These are phyloP conservation scores for Vaccinium corymbosum DNA, from an alignment of 148 eudicot genomes.

Conservation along the genomic window DNA sequence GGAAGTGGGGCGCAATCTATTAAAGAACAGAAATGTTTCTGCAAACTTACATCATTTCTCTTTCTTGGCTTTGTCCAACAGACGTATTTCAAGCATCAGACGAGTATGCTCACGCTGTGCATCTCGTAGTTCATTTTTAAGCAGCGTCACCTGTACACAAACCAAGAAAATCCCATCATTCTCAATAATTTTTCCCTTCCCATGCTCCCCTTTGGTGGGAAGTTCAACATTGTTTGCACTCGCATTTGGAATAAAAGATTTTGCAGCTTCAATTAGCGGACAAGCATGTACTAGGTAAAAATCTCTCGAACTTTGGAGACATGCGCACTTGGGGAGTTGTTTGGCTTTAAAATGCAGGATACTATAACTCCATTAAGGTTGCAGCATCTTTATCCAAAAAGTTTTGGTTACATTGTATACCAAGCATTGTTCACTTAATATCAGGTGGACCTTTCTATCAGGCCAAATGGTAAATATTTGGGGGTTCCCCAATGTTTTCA, in stretches of 20 bases:
- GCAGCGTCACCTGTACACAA: constrained; percentile 23
- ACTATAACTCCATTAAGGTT: not conserved
- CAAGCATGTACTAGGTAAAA: not conserved
- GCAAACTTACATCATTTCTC: constrained; percentile 20
- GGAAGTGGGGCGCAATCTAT: not conserved
- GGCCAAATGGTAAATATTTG: not conserved
- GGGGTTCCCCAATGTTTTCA: not conserved
- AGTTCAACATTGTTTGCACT: not conserved
- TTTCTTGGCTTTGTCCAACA: constrained; percentile 20
- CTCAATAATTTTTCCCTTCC: not conserved
- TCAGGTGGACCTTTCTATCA: not conserved
- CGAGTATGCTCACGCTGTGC: constrained; percentile 20
- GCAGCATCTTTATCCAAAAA: not conserved
- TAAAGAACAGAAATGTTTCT: not conserved
- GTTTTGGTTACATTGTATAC: not conserved
- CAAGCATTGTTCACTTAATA: not conserved
- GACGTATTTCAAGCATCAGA: constrained; percentile 22
- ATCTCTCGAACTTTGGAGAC: not conserved
- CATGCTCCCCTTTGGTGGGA: no score
- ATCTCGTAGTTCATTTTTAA: constrained; percentile 24
- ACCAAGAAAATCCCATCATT: not conserved
- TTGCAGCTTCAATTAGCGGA: not conserved
- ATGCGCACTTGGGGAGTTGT: not conserved
- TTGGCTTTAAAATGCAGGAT: not conserved
- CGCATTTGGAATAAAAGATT: not conserved